These are phyloP conservation scores for Teunomyces stri DNA, from an alignment of 805 yeast species.

Conservation along the genomic window DNA sequence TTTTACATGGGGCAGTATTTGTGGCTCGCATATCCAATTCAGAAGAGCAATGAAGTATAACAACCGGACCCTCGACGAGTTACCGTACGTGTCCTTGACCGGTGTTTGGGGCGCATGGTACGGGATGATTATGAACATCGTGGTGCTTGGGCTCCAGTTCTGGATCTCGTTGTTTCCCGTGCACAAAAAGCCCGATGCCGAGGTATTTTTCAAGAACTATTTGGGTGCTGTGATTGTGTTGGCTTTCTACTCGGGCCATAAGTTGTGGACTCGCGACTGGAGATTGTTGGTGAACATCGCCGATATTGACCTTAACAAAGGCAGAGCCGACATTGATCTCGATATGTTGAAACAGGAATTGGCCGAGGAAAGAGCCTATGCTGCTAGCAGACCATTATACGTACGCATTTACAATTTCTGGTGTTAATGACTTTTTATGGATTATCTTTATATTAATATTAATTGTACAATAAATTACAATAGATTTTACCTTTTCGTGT, in stretches of 20 bases:
- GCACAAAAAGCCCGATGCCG: conserved; percentile 15
- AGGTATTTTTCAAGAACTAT: conserved; percentile 13
- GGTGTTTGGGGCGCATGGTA: conserved; percentile 36
- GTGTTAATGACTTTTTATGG: conserved; percentile 8
- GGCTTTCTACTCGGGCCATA: conserved; percentile 13
- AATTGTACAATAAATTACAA: background rate
- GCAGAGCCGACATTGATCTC: conserved; percentile 9
- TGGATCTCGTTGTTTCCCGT: conserved; percentile 35
- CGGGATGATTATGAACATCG: conserved; percentile 23
- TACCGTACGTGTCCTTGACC: conserved; percentile 54
- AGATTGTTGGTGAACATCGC: conserved; percentile 5
- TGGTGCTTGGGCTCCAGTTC: conserved; percentile 31
- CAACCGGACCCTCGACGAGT: conserved; percentile 43
- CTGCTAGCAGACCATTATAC: conserved; percentile 20
- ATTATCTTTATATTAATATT: background rate
- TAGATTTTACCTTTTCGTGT: background rate
- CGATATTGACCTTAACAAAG: conserved; percentile 12
- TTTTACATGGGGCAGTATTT: conserved; percentile 28
- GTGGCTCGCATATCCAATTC: conserved; percentile 23
- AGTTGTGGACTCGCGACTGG: conserved; percentile 10
- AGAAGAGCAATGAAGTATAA: conserved; percentile 21
- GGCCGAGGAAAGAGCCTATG: conserved; percentile 16
- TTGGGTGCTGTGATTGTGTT: conserved; percentile 13
- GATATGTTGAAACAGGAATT: conserved; percentile 13
- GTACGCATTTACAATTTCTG: conserved; percentile 19